A percentile compares a stretch with the other conserved stretches of the same genome.
Evolutionary conservation across 106 monocot genomes (phyloP).

Genomic region (Dendrobium officinale): DNA sequence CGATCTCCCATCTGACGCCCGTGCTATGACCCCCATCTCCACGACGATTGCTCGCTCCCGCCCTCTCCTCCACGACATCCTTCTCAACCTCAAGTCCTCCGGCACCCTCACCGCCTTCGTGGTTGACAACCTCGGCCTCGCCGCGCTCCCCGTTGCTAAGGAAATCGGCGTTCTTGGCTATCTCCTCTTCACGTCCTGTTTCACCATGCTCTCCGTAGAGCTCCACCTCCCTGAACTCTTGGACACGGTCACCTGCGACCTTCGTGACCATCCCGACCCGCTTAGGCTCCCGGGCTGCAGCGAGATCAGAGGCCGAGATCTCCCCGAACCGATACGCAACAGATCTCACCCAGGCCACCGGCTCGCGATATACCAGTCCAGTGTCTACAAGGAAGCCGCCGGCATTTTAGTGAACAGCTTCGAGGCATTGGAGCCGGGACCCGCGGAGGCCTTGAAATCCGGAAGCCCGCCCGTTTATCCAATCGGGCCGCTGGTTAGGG

Average conservation of each 20-base stretch:
- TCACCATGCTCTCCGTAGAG: slow-evolving; percentile 12
- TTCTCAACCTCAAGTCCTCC: slow-evolving; percentile 12
- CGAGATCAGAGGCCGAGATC: slow-evolving; percentile 7
- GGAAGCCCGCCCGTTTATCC: slow-evolving; percentile 12
- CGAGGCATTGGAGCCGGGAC: slow-evolving; percentile 27
- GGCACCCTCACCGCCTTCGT: slow-evolving; percentile 27
- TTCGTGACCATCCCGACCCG: slow-evolving; percentile 22
- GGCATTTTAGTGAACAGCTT: slow-evolving; percentile 66
- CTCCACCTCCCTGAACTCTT: slow-evolving; percentile 26
- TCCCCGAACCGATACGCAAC: slow-evolving; percentile 18
- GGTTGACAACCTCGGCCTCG: slow-evolving; percentile 38
- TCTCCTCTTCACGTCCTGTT: slow-evolving; percentile 30
- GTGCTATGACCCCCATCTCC: slow-evolving; percentile 16
- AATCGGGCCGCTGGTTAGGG: slow-evolving; percentile 32
- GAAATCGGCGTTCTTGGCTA: slow-evolving; percentile 4
- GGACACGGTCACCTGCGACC: slow-evolving; percentile 23
- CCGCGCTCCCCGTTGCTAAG: slow-evolving; percentile 17
- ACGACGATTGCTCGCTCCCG: slow-evolving; percentile 22
- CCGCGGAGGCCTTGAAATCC: slow-evolving; percentile 6
- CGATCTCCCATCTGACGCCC: slow-evolving; percentile 31
- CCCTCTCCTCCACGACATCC: slow-evolving; percentile 23
- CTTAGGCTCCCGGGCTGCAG: slow-evolving; percentile 39
- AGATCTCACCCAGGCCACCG: background rate
- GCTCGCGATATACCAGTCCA: slow-evolving; percentile 10
- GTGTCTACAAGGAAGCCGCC: slow-evolving; percentile 5